Evolutionary conservation across 129 eudicot species (phyloP).

Genomic region (Tagetes erecta): DNA sequence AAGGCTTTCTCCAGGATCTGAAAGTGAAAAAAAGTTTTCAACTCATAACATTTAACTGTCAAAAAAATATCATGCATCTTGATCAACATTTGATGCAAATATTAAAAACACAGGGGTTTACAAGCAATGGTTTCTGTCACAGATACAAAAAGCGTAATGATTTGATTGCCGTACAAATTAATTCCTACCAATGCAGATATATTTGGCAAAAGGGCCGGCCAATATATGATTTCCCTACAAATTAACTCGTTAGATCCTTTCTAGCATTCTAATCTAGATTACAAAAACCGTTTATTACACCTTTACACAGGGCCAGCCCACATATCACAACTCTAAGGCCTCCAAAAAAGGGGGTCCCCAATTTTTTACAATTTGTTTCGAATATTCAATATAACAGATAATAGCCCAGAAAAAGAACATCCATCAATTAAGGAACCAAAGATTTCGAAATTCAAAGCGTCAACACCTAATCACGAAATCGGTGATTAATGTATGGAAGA

Average conservation of each 20-base stretch:
- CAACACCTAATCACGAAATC: no score
- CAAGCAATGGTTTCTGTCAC: background rate
- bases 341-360: no score
- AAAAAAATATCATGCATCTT: background rate
- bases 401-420: no score
- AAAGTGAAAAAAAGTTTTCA: background rate
- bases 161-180: background rate
- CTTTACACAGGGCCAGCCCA: background rate
- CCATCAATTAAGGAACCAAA: no score
- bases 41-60: background rate
- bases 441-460: no score
- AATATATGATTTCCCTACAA: no score
- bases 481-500: no score
- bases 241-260: background rate
- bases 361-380: no score
- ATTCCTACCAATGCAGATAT: background rate
- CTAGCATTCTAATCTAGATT: background rate
- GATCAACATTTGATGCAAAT: background rate
- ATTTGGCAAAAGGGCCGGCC: background rate
- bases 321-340: background rate
- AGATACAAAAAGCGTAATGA: background rate
- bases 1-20: constrained; percentile 74
- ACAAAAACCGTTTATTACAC: background rate
- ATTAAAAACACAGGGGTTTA: background rate
- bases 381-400: no score